A percentile compares a stretch with the other conserved stretches of the same genome.
These are phyloP conservation scores for Debaryomyces subglobosus DNA, from an alignment of 1,139 yeast species.

Conservation along the genomic window DNA sequence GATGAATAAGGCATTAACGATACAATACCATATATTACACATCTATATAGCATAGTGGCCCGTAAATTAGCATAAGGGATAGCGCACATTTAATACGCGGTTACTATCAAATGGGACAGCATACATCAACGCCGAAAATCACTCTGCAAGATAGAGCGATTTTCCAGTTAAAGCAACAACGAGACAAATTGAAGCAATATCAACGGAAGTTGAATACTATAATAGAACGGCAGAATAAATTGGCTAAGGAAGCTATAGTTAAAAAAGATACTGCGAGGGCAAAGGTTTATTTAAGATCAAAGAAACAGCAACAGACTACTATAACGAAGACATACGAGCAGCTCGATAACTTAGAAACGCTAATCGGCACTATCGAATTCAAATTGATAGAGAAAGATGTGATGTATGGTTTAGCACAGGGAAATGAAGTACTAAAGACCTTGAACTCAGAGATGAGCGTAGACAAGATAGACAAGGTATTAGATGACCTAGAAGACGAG, in stretches of 20 bases:
- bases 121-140: conserved; percentile 55
- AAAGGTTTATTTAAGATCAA: conserved; percentile 68
- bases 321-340: conserved; percentile 75
- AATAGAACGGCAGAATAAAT: conserved; percentile 56
- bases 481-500: conserved; percentile 88
- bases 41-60: not conserved
- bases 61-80: not conserved
- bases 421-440: conserved; percentile 72
- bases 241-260: conserved; percentile 61
- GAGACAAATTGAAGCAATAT: conserved; percentile 81
- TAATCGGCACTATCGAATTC: conserved; percentile 80
- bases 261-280: conserved; percentile 63
- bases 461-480: conserved; percentile 75
- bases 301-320: conserved; percentile 78
- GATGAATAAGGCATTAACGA: not conserved
- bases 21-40: not conserved
- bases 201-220: conserved; percentile 62
- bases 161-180: conserved; percentile 80
- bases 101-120: conserved; percentile 42
- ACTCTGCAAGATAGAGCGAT: conserved; percentile 86
- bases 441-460: conserved; percentile 78
- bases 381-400: conserved; percentile 88
- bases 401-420: conserved; percentile 74
- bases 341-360: conserved; percentile 71
- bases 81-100: not conserved